Conservation (phyloP, 2,329 filamentous ascomycete species). For the Escovopsis sp. region DNA sequence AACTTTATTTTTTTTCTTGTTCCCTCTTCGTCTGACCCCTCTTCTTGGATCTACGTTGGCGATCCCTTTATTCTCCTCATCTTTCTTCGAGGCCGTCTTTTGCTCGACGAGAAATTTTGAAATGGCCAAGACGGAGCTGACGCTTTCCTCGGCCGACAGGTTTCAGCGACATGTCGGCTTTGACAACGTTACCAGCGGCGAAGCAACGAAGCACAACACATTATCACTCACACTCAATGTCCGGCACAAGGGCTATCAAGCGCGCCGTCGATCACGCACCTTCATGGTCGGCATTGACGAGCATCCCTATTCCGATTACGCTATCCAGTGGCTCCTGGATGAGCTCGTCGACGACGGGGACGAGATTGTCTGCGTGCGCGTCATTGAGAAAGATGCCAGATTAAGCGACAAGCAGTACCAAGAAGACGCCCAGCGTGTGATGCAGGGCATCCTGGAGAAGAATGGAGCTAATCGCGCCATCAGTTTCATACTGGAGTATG, state of each 20-base stretch:
- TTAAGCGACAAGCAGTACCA: slow-evolving; percentile 58
- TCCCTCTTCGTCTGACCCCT: too few relatives aligned
- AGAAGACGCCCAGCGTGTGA: slow-evolving; percentile 57
- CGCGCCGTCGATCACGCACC: slow-evolving; percentile 65
- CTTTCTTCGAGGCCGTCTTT: not conserved
- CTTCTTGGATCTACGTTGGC: too few relatives aligned
- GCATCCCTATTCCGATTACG: slow-evolving; percentile 83
- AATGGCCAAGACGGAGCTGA: slow-evolving; percentile 29
- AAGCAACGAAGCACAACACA: slow-evolving; percentile 43
- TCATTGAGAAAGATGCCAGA: slow-evolving; percentile 70
- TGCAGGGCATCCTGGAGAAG: slow-evolving; percentile 63
- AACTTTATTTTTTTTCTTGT: not conserved
- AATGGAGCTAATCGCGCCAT: slow-evolving; percentile 69
- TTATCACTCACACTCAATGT: slow-evolving; percentile 68
- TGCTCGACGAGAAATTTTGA: not conserved
- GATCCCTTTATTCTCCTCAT: not conserved
- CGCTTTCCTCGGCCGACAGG: slow-evolving; percentile 27
- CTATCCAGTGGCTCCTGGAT: slow-evolving; percentile 81
- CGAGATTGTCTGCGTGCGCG: slow-evolving; percentile 79
- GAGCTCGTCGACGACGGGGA: slow-evolving; percentile 89
- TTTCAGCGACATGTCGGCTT: slow-evolving; percentile 47
- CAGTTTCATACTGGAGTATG: slow-evolving; percentile 72
- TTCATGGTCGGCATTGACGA: slow-evolving; percentile 87
- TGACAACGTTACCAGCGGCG: slow-evolving; percentile 43
- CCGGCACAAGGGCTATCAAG: slow-evolving; percentile 75